Conservation (phyloP, 495 filamentous ascomycete species). For the Hypoxylon intermedium region DNA sequence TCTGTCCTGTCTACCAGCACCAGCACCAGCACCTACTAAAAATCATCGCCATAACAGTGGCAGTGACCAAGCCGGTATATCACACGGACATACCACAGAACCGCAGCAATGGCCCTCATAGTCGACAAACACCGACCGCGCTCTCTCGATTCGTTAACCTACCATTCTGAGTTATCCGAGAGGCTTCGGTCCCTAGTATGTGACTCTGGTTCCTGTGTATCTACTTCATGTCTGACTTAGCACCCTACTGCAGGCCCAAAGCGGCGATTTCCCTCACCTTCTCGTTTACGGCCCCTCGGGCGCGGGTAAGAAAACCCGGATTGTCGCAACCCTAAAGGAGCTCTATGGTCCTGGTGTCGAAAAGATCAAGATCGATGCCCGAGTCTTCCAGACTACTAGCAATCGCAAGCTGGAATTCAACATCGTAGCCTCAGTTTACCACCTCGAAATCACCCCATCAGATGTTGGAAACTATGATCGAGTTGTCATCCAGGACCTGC, state of each 20-base stretch:
- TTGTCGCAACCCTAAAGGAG: constrained; percentile 91
- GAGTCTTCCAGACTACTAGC: constrained; percentile 91
- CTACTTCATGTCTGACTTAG: constrained; percentile 21
- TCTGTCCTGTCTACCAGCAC: background rate
- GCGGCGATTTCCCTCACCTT: constrained; percentile 95
- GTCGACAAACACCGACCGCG: constrained; percentile 96
- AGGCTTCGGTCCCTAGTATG: constrained; percentile 86
- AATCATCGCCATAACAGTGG: no score
- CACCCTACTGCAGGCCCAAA: constrained; percentile 73
- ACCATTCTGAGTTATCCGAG: constrained; percentile 86
- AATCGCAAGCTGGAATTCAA: constrained; percentile 99
- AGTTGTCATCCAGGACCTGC: constrained; percentile 91
- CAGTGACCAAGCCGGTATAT: no score
- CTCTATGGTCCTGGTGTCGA: constrained; percentile 91
- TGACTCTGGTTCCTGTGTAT: background rate
- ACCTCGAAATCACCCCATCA: constrained; percentile 96
- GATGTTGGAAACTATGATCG: constrained; percentile 97
- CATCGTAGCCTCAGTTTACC: constrained; percentile 93
- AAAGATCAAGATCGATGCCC: constrained; percentile 96
- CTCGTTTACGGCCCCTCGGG: constrained; percentile 96
- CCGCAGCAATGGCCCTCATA: constrained; percentile 67
- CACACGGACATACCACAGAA: background rate
- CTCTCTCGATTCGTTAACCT: constrained; percentile 83
- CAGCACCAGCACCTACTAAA: background rate
- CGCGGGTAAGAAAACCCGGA: constrained; percentile 96